These are phyloP conservation scores for Hibiscus syriacus DNA, from an alignment of 345 rosid genomes.

Conservation along the genomic window DNA sequence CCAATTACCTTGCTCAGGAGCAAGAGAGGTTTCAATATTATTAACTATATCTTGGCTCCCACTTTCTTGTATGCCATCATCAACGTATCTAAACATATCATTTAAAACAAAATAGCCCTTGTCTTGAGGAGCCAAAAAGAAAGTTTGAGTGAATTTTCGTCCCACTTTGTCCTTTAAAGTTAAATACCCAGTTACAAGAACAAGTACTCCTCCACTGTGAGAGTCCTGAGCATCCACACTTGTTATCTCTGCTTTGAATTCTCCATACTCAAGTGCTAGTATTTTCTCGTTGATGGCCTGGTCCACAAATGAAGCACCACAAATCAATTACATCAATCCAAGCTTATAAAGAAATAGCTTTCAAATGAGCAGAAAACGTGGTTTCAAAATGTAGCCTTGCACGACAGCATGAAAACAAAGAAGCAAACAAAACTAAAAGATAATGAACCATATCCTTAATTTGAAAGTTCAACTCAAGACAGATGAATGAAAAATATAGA, in stretches of 20 bases:
- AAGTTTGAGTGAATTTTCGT: conserved; percentile 67
- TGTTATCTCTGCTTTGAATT: conserved; percentile 47
- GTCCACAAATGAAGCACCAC: conserved; percentile 7
- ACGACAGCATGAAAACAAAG: background rate
- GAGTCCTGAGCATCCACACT: conserved; percentile 79
- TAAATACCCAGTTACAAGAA: conserved; percentile 76
- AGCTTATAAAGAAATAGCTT: background rate
- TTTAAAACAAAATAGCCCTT: conserved; percentile 91
- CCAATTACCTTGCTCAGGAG: conserved; percentile 31
- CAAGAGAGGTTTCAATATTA: conserved; percentile 23
- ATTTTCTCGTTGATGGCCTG: conserved; percentile 89
- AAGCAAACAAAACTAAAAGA: background rate
- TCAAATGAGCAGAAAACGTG: background rate
- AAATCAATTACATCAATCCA: background rate
- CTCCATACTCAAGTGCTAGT: conserved; percentile 47
- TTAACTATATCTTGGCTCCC: conserved; percentile 20
- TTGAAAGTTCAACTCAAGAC: background rate
- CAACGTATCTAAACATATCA: conserved; percentile 74
- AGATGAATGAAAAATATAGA: background rate
- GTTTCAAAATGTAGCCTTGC: background rate
- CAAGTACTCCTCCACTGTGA: conserved; percentile 56
- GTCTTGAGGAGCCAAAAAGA: conserved; percentile 94
- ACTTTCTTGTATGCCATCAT: conserved; percentile 23
- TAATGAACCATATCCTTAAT: background rate
- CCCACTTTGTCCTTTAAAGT: conserved; percentile 44